These are phyloP conservation scores for Spathaspora sp. DNA, from an alignment of 805 yeast genomes.

Conservation along the genomic window DNA sequence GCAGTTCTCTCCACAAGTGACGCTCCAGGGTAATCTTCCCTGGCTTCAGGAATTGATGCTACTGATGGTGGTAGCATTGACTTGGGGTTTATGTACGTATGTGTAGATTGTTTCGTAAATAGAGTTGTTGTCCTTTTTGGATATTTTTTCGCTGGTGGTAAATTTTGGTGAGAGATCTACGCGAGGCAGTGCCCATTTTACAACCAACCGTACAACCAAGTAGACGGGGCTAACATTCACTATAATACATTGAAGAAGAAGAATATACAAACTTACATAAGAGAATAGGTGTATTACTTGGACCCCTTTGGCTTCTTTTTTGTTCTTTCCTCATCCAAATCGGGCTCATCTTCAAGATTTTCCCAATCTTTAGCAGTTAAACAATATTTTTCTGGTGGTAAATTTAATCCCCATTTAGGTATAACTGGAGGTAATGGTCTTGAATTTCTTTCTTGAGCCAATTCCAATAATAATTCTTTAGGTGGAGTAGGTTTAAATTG, in stretches of 20 bases:
- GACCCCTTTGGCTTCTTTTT: background rate
- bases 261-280: background rate
- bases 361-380: conserved; percentile 81
- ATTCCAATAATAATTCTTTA: conserved; percentile 81
- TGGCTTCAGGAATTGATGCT: conserved; percentile 40
- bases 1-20: conserved; percentile 64
- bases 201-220: background rate
- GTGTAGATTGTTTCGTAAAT: background rate
- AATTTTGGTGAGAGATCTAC: background rate
- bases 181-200: no score
- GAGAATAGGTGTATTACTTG: background rate
- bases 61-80: conserved; percentile 34
- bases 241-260: background rate
- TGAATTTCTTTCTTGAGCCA: conserved; percentile 89
- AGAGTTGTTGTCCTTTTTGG: background rate
- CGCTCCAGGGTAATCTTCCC: conserved; percentile 55
- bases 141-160: conserved; percentile 6
- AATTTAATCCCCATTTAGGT: conserved; percentile 85
- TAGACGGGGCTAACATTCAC: background rate
- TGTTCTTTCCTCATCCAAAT: conserved; percentile 4
- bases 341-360: conserved; percentile 20
- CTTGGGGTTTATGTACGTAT: conserved; percentile 3
- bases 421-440: conserved; percentile 88
- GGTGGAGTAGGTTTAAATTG: conserved; percentile 95
- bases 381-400: conserved; percentile 98